These are phyloP conservation scores for Penicilliopsis zonata DNA, from an alignment of 495 filamentous ascomycete species.

Conservation along the genomic window DNA sequence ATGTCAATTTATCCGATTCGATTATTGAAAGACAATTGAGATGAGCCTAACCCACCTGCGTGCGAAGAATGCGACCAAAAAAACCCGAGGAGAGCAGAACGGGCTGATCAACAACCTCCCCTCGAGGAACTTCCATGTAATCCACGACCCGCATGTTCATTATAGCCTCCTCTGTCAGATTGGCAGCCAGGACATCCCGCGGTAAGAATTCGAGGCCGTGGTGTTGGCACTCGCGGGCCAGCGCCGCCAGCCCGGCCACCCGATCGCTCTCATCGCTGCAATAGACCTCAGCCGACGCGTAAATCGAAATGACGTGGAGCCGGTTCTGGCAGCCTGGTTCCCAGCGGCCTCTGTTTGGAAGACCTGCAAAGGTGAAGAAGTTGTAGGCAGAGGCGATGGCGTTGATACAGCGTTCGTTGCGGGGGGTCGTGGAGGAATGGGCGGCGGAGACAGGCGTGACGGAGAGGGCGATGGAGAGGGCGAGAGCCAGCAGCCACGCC, in stretches of 20 bases:
- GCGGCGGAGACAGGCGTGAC: too few relatives aligned
- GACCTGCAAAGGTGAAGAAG: conserved; percentile 24
- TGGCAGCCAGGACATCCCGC: conserved; percentile 16
- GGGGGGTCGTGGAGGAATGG: too few relatives aligned
- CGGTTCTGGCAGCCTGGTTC: conserved; percentile 22
- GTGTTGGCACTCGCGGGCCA: conserved; percentile 16
- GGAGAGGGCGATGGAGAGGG: too few relatives aligned
- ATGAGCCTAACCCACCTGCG: conserved; percentile 14
- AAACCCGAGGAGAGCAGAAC: conserved; percentile 19
- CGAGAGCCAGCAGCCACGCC: too few relatives aligned
- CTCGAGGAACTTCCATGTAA: conserved; percentile 14
- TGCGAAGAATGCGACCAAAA: conserved; percentile 20
- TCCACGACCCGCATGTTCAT: conserved; percentile 18
- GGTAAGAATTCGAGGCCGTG: conserved; percentile 18
- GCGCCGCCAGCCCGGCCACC: conserved; percentile 12
- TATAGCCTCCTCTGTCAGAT: conserved; percentile 26
- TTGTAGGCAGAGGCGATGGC: conserved; percentile 23
- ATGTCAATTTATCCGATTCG: neutral
- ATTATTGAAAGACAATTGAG: too few relatives aligned
- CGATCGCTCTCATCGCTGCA: conserved; percentile 16
- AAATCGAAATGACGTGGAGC: conserved; percentile 24
- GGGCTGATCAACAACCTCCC: conserved; percentile 8
- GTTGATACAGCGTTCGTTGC: conserved; percentile 28
- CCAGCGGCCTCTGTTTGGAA: conserved; percentile 13
- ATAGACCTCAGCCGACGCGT: conserved; percentile 22